Base-by-base conservation (phyloP, 352 stramenopile species). In the Phytophthora cactorum region DNA sequence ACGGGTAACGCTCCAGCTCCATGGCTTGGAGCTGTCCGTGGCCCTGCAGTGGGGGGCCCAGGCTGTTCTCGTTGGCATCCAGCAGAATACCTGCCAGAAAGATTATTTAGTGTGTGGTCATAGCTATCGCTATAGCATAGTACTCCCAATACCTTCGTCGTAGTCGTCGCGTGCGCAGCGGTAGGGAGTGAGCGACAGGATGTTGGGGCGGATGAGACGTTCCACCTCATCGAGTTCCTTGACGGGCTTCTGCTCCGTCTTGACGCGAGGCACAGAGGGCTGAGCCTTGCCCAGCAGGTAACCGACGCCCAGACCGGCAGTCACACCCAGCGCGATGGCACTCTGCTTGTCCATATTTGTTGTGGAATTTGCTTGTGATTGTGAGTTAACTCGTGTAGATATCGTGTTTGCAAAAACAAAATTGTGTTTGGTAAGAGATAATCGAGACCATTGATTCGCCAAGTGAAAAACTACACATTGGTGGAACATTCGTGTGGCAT, bases 1-100 rank as follows among this genome's bases (percentile, higher is more conserved):
- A 97, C 36, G 97, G 97, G 72, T 99, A 99, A 28, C 97, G 91
- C 75, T 99, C 96, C 27, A 99, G 77, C 41, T 89, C 63, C 55
- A 89, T 85, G 49, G 73, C 70, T 49, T 88, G 81, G 4, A 93
- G 72, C 56, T 89, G 68, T 44, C 97, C 72, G 47, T 90, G 79
- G 36, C 86, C 86, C 17, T 84, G 77, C 28, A 97, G 70, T 1
- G 95, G 86, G 12, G 97, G 93, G 0, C 97, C 97, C 29, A 98
- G 86, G 53, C 94, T 98, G 82, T 99, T 99, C 81, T 99, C 97
- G 63, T 99, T 99, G 51, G 97, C 97, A 79, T 99, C 97, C 62
- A 99, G 82, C 29, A 99, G 74, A 55, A 99, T 93, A 25, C 97
- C 96, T 93, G 36, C 44, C 47, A 63, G 10, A 44, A n/a, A 50